Conservation (phyloP, 1,284 basidiomycete species). For the Limonomyces culmigenus region DNA sequence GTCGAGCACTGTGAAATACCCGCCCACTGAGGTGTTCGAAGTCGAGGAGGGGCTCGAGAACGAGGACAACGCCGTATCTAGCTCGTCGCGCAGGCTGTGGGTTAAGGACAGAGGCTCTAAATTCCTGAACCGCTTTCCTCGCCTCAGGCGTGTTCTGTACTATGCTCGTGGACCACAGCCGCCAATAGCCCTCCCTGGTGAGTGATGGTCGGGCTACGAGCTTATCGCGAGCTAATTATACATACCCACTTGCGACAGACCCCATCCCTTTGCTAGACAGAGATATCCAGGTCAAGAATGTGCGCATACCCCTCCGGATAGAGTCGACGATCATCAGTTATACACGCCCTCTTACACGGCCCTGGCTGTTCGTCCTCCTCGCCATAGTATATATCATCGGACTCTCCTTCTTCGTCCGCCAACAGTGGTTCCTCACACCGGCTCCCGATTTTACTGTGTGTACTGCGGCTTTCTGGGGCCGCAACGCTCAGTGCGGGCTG, state of each 20-base stretch:
- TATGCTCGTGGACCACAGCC: too few relatives aligned
- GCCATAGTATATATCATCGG: slow-evolving; percentile 50
- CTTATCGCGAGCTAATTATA: too few relatives aligned
- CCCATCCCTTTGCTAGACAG: neutral
- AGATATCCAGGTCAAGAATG: neutral
- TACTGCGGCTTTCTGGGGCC: slow-evolving; percentile 54
- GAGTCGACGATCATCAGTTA: slow-evolving; percentile 33
- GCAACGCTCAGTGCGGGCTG: slow-evolving; percentile 62
- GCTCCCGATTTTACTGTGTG: slow-evolving; percentile 45
- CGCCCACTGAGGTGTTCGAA: too few relatives aligned
- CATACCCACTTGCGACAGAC: neutral
- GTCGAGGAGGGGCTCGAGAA: too few relatives aligned
- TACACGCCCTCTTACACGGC: slow-evolving; percentile 31
- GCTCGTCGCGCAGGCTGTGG: too few relatives aligned
- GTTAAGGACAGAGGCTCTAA: too few relatives aligned
- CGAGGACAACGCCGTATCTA: too few relatives aligned
- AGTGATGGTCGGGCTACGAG: too few relatives aligned
- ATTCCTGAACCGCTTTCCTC: too few relatives aligned
- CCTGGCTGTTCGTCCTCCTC: slow-evolving; percentile 38
- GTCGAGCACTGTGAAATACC: too few relatives aligned
- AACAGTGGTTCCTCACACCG: slow-evolving; percentile 55
- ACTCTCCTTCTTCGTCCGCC: slow-evolving; percentile 55
- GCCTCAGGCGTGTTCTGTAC: too few relatives aligned
- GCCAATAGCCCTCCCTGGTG: too few relatives aligned
- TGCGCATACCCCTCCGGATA: slow-evolving; percentile 11